Evolutionary conservation across 1,284 basidiomycete genomes (phyloP), one percentile per base, ranked within the genome.

Genomic region (Austroboletus novae-zelandiae): DNA sequence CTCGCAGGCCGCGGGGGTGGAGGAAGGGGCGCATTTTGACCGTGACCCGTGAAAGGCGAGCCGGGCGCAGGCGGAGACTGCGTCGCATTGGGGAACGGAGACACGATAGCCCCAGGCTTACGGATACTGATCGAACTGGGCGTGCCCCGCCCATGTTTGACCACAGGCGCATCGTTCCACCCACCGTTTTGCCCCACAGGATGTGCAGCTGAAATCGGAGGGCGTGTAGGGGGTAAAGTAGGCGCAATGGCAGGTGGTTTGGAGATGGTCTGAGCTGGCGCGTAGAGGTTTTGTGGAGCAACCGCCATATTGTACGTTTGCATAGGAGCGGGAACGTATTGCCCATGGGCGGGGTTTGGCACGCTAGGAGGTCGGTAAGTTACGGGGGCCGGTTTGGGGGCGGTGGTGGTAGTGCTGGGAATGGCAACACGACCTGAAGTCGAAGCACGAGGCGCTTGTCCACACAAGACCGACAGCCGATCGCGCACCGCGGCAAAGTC

Each of bases 91-190:
- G 93, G 91, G 84, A 98, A 97, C 1, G 94, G 94, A 25, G 91
- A 83, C 14, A 86, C 86, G 67, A 98, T 96, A 1, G 91, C 80
- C 4, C 75, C 73, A 1, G 80, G 82, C 60, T 89, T 89, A 40
- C 67, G 70, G 23, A 71, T 57, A 46, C 67, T 74, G 9, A 76
- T 63, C 2, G 79, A 73, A 35, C 75, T 75, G 2, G 84, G 77
- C 2, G 78, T 78, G 46, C 84, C 83, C 45, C 77, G 73, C 13
- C 74, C 65, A 8, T 72, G 56, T 14, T 78, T 61, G 9, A 73
- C 70, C 6, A 44, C 29, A 2, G 92, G 93, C 0, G 90, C 83
- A 62, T 98, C 95, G 64, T 98, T 98, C 94, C 94, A 98, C 0
- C 91, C 92, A 10, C 84, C 81, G 40, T 86, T 84, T 53, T 89